Evolutionary conservation across 257 asterid genomes (phyloP), one percentile per base, ranked within the genome.

Genomic region (Scutellaria minor): DNA sequence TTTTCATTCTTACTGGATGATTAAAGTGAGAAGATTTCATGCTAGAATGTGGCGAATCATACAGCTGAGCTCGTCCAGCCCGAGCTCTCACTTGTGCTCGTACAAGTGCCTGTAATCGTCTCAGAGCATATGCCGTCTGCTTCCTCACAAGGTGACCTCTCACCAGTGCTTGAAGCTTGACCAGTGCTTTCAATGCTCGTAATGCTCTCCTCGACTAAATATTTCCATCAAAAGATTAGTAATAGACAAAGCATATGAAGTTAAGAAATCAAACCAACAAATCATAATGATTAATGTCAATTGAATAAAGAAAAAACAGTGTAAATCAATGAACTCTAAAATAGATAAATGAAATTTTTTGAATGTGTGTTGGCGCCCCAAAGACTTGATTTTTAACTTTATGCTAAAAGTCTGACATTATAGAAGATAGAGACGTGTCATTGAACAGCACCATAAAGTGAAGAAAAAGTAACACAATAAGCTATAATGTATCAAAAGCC

Each of bases 141-240:
- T 79, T 89, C 85, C 99, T 85, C 79, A 85, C 82, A 5, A 88
- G 86, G 60, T 87, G 87, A 6, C 99, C 99, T 77, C 96, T 80
- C 18, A 89, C 92, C 11, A 89, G 82, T 1, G 99, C 99, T 80
- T 95, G 99, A 74, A 95, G 95, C 84, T 83, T 90, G 35, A 95
- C 98, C 18, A 95, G 75, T 3, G 89, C 94, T 87, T 86, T 95
- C 57, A 95, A 68, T 5, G 99, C 98, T 18, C 95, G 74, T 6
- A 95, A 79, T 22, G 99, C 99, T 82, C 89, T 86, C 71, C 95
- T 83, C 2, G 98, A 77, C 99, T 95, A 35, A 70, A 68, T 13
- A 66, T 68, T 15, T 37, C 10, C 11, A 71, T 59, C 39, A 60
- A 50, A 2, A 58, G 24, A 35, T 40, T 8, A 68, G 46, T 2